Percentiles rank a stretch among this genome's conserved stretches.
These are phyloP conservation scores for Syzygium syzygioides DNA, from an alignment of 441 rosid genomes.

Conservation along the genomic window DNA sequence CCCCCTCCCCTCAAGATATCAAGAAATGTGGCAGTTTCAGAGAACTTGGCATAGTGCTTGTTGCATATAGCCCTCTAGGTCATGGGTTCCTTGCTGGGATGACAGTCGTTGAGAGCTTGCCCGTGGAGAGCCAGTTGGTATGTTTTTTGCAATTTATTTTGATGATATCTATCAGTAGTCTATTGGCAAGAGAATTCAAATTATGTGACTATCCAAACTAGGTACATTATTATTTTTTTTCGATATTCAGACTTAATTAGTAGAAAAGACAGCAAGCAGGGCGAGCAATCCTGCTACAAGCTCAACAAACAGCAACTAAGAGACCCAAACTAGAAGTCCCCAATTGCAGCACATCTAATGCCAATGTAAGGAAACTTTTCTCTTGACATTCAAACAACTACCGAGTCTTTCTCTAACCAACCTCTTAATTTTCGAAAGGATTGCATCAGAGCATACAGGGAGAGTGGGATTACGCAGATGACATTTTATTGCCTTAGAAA, in stretches of 20 bases:
- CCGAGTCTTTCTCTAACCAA: not conserved
- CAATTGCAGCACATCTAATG: not conserved
- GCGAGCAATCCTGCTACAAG: not conserved
- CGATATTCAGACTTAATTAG: not conserved
- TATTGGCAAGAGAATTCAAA: not conserved
- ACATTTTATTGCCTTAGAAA: not conserved
- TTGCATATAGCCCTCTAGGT: conserved; percentile 42
- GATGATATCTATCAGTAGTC: too few species aligned
- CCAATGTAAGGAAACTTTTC: not conserved
- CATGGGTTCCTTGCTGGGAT: conserved; percentile 44
- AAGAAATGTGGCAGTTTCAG: not conserved
- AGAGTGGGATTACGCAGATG: not conserved
- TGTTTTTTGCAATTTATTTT: not conserved
- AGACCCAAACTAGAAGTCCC: not conserved
- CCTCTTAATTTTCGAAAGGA: not conserved
- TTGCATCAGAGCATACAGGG: not conserved
- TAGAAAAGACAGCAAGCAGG: not conserved
- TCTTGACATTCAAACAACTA: not conserved
- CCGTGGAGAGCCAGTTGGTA: conserved; percentile 20
- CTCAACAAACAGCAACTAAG: not conserved
- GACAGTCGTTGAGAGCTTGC: conserved; percentile 27
- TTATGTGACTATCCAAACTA: not conserved
- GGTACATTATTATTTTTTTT: not conserved
- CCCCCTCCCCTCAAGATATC: too few species aligned
- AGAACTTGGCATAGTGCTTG: conserved; percentile 40